phyloP scores from a whole-genome alignment of 2,329 filamentous ascomycete species.

The Gaeumannomyces sp. region DNA sequence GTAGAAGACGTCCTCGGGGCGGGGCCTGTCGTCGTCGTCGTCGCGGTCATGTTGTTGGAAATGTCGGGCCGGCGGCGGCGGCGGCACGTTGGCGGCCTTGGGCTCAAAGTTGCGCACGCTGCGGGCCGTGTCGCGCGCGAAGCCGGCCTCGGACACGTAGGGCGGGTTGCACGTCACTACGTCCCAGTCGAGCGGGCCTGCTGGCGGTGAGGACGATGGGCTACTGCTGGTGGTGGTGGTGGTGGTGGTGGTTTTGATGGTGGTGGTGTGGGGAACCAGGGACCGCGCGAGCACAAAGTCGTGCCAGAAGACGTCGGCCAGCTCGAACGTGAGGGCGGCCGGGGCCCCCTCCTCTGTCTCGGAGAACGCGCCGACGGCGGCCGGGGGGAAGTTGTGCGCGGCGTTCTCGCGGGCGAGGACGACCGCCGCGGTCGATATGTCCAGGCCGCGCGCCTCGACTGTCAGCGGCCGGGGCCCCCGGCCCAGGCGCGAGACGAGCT shows the following conservation, averaged over 20 bases:
- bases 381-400: constrained; percentile 33
- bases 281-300: neutral
- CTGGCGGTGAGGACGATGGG: too few species aligned
- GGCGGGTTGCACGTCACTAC: constrained; percentile 85
- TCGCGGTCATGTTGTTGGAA: neutral
- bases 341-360: neutral
- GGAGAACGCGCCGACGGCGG: too few species aligned
- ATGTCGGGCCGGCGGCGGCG: constrained; percentile 10
- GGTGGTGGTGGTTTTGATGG: too few species aligned
- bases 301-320: constrained; percentile 40
- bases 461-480: constrained; percentile 29
- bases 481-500: constrained; percentile 55
- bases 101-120: constrained; percentile 83
- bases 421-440: constrained; percentile 64
- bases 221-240: too few species aligned
- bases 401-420: constrained; percentile 61
- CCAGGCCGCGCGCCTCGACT: constrained; percentile 55
- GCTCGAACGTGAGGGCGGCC: constrained; percentile 13
- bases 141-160: constrained; percentile 68
- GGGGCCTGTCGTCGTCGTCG: constrained; percentile 8
- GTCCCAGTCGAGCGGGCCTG: constrained; percentile 35
- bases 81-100: constrained; percentile 65
- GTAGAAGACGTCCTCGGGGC: constrained; percentile 58
- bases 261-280: neutral
- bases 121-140: constrained; percentile 55